Evolutionary conservation across 2,329 filamentous ascomycete genomes (phyloP).

Genomic region (Kalaharituber pfeilii): DNA sequence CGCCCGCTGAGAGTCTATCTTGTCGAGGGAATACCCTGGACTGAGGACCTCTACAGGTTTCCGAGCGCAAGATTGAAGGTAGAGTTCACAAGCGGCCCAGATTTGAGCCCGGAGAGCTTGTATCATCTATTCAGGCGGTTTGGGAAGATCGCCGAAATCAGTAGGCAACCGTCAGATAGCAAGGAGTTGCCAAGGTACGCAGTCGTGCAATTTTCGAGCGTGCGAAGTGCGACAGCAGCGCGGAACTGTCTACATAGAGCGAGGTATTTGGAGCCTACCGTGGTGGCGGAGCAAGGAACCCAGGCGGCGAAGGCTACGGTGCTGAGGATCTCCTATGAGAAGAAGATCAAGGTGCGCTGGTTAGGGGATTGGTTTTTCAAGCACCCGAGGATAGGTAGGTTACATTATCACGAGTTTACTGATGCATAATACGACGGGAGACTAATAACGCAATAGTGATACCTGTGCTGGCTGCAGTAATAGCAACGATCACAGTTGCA

Average conservation of each 20-base stretch:
- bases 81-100: conserved; percentile 60
- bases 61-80: conserved; percentile 61
- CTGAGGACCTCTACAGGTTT: conserved; percentile 75
- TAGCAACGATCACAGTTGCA: conserved; percentile 68
- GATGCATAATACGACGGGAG: neutral
- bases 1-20: conserved; percentile 50
- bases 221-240: conserved; percentile 67
- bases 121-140: conserved; percentile 80
- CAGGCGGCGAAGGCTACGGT: conserved; percentile 57
- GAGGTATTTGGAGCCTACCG: conserved; percentile 47
- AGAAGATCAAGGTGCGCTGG: conserved; percentile 56
- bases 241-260: conserved; percentile 86
- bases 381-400: conserved; percentile 52
- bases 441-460: conserved; percentile 38
- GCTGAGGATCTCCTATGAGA: conserved; percentile 69
- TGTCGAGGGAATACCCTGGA: conserved; percentile 75
- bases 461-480: conserved; percentile 58
- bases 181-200: conserved; percentile 70
- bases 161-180: conserved; percentile 64
- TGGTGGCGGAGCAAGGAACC: conserved; percentile 44
- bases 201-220: conserved; percentile 54
- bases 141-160: conserved; percentile 77
- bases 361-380: conserved; percentile 73
- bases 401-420: neutral
- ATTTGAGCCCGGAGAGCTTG: conserved; percentile 59